A percentile compares a stretch with the other conserved stretches of the same genome.
Evolutionary conservation across 352 stramenopile genomes (phyloP).

Genomic region (Pythium rhizo-oryzae): DNA sequence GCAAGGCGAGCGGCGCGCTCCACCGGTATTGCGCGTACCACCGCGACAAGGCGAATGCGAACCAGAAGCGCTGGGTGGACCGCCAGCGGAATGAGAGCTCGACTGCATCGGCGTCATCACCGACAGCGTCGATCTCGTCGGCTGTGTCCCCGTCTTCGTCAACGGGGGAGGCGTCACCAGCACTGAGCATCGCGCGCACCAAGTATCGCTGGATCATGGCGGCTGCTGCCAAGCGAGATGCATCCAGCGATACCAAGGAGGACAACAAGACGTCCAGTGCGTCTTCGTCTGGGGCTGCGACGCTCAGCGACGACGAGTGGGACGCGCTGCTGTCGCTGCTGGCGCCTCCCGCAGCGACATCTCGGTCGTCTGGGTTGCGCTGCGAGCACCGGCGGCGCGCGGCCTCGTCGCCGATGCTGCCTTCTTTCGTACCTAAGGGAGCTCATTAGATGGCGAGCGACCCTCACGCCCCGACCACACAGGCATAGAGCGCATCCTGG

Average conservation of each 20-base stretch:
- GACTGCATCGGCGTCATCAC: neutral
- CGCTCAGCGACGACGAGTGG: conserved; percentile 12
- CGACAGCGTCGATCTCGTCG: neutral
- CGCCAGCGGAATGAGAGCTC: conserved; percentile 20
- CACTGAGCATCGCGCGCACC: neutral
- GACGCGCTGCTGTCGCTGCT: conserved; percentile 5
- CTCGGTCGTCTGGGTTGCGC: neutral
- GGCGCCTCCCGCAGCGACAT: neutral
- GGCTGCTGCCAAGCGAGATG: neutral
- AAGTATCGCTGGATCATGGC: conserved; percentile 26
- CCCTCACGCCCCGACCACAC: neutral
- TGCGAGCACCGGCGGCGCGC: neutral
- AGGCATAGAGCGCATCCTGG: neutral
- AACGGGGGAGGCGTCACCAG: neutral
- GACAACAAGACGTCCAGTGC: neutral
- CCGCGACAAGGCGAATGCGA: conserved; percentile 37
- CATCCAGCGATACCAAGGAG: neutral
- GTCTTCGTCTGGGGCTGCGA: neutral
- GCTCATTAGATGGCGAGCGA: neutral
- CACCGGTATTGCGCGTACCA: conserved; percentile 39
- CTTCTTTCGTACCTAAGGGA: neutral
- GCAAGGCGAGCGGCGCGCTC: conserved; percentile 35
- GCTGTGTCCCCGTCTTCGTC: neutral
- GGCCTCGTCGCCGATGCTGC: neutral
- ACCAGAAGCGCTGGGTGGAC: conserved; percentile 38